Base-by-base conservation (phyloP, 2,329 filamentous ascomycete species). In the Elsinoe ampelina region DNA sequence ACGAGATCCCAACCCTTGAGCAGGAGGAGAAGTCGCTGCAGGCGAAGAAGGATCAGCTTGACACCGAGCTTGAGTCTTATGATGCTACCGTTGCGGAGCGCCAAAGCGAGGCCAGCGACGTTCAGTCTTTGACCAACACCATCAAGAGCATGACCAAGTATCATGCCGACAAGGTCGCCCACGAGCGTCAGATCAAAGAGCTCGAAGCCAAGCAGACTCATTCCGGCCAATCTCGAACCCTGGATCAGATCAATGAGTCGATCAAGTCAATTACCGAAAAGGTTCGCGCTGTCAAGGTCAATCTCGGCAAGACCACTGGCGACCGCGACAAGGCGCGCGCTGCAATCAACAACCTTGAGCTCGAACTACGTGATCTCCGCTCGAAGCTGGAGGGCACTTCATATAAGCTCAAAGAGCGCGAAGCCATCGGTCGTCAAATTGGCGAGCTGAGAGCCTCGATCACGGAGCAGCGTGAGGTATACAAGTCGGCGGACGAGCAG, bases 161-260 rank as follows among this genome's bases (percentile, higher is more conserved):
- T 42, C 75, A 83, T 61, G 80, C 77, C 59, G 89, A 95, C 43
- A 86, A 92, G 59, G 76, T 77, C 47, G 83, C 84, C 36, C 83
- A 88, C 4, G 81, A 87, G 64, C 73, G 73, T 38, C 86, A 95
- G 68, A 85, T 96, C 51, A 77, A 85, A 57, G 83, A 87, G 55
- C 80, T 95, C 51, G 77, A 82, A 58, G 83, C 83, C 7, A 89
- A 90, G 63, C 87, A 96, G 66, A 83, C 86, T 65, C 81, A 84
- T 12, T 77, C 79, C 22, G 80, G 81, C 11, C 70, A 78, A 8
- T 80, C 81, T 12, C 82, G 88, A 60, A 87, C 87, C 30, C 79
- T 89, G 5, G 87, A 95, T 55, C 87, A 93, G 62, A 90, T 97
- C 55, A 87, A 93, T 63, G 84, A 87, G 55, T 81, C 90, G 48